Base-by-base conservation (phyloP, 2,329 filamentous ascomycete species). In the Alternaria brassicicola region DNA sequence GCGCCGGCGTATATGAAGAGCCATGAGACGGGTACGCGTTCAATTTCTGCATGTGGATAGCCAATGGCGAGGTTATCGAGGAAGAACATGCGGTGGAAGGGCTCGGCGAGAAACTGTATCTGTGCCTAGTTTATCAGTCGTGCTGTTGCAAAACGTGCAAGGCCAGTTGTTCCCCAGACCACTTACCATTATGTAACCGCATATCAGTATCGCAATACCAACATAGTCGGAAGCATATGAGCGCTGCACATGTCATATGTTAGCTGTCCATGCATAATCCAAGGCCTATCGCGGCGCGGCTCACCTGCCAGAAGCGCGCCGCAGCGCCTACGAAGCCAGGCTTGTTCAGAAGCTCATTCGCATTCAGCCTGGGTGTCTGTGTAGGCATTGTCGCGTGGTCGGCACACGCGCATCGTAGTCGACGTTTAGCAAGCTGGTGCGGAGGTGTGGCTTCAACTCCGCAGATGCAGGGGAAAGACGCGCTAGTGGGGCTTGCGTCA, bases 61-160 rank as follows among this genome's bases (percentile, higher is more conserved):
- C 92, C 89, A 59, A 98, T 92, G 48, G 87, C 83, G 23, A 91
- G 84, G 75, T 98, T 92, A 74, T 93, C 90, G 62, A 98, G 85
- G 64, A 87, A 90, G 80, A 99, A 98, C 87, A 97, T 90, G 79
- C 92, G 92, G 76, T 98, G 93, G 76, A 98, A 98, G 0, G 95
- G 95, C 60, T 89, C 88, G 68, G 91, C 84, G 65, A 90, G 83
- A 68, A 90, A 80, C 77, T 87, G 83, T 41, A 92, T 83, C 85
- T 91, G 72, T 39, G 39, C 38, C 46, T 62, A 46, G 42, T 55
- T 48, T 39, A 58, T 70, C 25, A 66, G 59, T 38, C 4, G 4
- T 36, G 21, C 21, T 41, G 38, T 41, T 41, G 38, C 25, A 26
- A 25, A 25, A 25, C 38, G 19, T 2, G 0, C 19, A 21, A 31